Evolutionary conservation across 2,329 filamentous ascomycete genomes (phyloP), one percentile per base, ranked within the genome.

Genomic region (Malbranchea zuffiana): DNA sequence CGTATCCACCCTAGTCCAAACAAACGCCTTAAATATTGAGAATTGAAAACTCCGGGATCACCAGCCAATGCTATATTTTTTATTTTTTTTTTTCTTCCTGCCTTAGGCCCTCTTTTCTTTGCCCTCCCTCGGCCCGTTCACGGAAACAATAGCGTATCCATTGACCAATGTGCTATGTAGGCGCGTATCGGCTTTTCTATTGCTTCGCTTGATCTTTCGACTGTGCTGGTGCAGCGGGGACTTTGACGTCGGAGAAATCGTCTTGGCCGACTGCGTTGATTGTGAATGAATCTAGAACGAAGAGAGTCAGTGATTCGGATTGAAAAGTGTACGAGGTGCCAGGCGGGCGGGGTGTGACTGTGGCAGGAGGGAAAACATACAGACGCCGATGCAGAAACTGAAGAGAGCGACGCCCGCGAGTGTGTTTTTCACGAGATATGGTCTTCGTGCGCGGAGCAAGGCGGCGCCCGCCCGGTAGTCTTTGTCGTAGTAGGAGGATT

Each of bases 211-310:
- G 17, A 12, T 39, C 19, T n/a, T 20, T 18, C 3, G 26, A 6
- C 27, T 34, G 25, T 11, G 13, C 33, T n/a, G 83, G 80, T 35
- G 72, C 68, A 56, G 84, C 82, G 18, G 90, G 90, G 24, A 96
- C 80, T 56, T 85, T 79, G 50, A 96, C 87, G 57, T 98, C 90
- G 40, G 87, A 83, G 65, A 98, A 98, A 48, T 95, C 84, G 61
- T 96, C 90, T 63, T 96, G 90, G 28, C 88, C 85, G 54, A 98
- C 82, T 37, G 84, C 85, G 47, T 70, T 74, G 56, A 98, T 80
- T 27, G 79, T 83, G 58, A 74, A 82, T 37, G 71, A 64, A 55
- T 82, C 79, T 82, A 42, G 21, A 32, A 17, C 21, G 24, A 25
- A 24, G 16, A 20, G 32, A 8, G 24, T 27, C 23, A 37, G 35